Evolutionary conservation across 441 rosid species (phyloP), one percentile per base, ranked within the genome.

Genomic region (Aleurites moluccanus): DNA sequence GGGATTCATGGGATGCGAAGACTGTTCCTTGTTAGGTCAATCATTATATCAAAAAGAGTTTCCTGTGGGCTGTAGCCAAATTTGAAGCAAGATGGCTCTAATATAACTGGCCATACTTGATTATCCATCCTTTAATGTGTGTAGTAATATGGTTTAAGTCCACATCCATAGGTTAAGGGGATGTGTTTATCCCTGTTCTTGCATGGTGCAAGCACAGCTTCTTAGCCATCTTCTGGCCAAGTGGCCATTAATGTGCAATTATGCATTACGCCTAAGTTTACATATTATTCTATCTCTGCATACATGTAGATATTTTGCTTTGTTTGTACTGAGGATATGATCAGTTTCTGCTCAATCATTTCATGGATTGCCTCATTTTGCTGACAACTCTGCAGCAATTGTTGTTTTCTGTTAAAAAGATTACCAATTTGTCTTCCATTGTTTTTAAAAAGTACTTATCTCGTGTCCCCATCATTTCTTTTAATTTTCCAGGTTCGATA

Each of bases 401-500:
- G 49, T 38, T 70, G 35, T 40, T 72, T 60, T 42, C 30, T 42
- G 5, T 25, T 63, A 0, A 33, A 14, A 61, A 30, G 23, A 62
- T 35, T 38, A 72, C n/a, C 28, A 33, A 53, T 73, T 33, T 23
- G 33, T 28, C 5, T 23, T 65, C 25, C 38, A 3, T 23, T 64
- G 21, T 10, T n/a, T 6, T 60, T 60, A 15, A 50, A 30, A 6
- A 1, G 35, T 63, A 16, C 40, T 60, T 45, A 50, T 38, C 40
- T 38, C 8, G 8, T 27, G 25, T 56, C 38, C 53, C 50, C 6
- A 38, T 65, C 40, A 65, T 52, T 33, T n/a, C n/a, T n/a, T 69
- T 16, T 60, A 40, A 65, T 40, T 74, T 74, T 72, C 63, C 87
- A 90, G 94, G 83, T 78, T 40, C 89, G 88, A 15, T 87, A 91